Base-by-base conservation (phyloP, 768 basidiomycete genomes). In the Crucibulum laeve region DNA sequence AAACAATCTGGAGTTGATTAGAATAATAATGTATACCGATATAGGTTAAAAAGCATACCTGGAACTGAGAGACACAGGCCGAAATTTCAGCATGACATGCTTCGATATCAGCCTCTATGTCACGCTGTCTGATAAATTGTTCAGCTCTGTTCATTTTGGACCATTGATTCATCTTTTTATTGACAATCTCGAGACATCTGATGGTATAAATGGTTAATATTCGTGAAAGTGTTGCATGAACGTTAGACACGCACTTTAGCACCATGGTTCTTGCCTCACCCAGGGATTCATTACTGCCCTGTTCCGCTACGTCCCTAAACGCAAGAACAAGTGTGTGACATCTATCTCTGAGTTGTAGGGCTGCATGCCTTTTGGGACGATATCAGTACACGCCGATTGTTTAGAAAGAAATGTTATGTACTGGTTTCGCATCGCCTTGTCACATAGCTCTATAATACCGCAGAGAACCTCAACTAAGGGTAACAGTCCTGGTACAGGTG, bases 371-470 rank as follows among this genome's bases (percentile, higher is more conserved):
- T 41, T 19, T 21, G 40, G 36, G 25, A 15, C 19, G 21, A n/a
- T 10, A 45, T 46, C 5, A 52, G 8, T 30, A 30, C 28, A 30
- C 7, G 42, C 33, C 46, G 7, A 28, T 17, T 26, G n/a, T 5
- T 28, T 22, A 44, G 24, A 45, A 25, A 13, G 14, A n/a, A 40
- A 13, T 10, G 22, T 4, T 19, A 49, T 56, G 17, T 51, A 76
- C 79, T 65, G 69, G 55, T 82, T 82, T 2, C 63, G 59, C 2
- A 61, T 48, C 7, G 79, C 73, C 49, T 72, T 71, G 32, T 71
- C 66, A 52, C 77, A 71, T 23, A 76, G 59, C 39, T 68, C 43
- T 17, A 79, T 57, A 32, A 82, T 73, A 24, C 53, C 60, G 33
- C 65, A 67, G 11, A 76, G 51, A 1, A 69, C 43, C 14, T 69